A percentile compares a stretch with the other conserved stretches of the same genome.
These are phyloP conservation scores for Mycena vitilis DNA, from an alignment of 768 basidiomycete species.

Conservation along the genomic window DNA sequence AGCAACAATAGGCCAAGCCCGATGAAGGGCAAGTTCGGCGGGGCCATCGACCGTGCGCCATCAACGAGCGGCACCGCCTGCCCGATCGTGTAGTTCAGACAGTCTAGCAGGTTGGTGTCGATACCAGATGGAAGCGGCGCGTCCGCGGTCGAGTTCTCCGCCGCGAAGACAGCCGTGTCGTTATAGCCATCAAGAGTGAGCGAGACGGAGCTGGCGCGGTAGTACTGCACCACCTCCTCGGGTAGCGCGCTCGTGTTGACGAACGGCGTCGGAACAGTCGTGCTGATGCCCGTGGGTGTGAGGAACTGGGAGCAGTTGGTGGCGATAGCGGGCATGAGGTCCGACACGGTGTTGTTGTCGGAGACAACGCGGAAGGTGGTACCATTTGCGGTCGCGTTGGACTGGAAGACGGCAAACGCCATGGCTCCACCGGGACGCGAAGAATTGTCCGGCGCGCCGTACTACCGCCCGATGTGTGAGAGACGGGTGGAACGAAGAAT, in stretches of 20 bases:
- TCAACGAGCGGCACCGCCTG: too few species aligned
- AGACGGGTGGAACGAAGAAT: too few species aligned
- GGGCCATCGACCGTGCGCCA: too few species aligned
- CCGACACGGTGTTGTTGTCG: slow-evolving; percentile 57
- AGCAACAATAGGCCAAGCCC: too few species aligned
- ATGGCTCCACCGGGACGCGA: slow-evolving; percentile 61
- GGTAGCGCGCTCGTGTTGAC: slow-evolving; percentile 51
- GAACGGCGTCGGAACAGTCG: slow-evolving; percentile 39
- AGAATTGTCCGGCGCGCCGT: slow-evolving; percentile 55
- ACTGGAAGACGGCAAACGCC: slow-evolving; percentile 52
- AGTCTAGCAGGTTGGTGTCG: too few species aligned
- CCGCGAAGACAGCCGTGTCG: slow-evolving; percentile 58
- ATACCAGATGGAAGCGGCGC: too few species aligned
- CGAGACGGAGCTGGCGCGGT: slow-evolving; percentile 65
- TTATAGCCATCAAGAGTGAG: slow-evolving; percentile 72
- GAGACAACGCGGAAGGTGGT: slow-evolving; percentile 58
- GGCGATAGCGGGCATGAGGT: slow-evolving; percentile 51
- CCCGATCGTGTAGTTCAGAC: too few species aligned
- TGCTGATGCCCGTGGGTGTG: slow-evolving; percentile 41
- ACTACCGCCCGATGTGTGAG: slow-evolving; percentile 45
- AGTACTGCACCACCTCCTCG: slow-evolving; percentile 68
- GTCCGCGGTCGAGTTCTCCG: slow-evolving; percentile 40
- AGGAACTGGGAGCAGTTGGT: slow-evolving; percentile 55
- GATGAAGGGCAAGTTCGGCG: too few species aligned
- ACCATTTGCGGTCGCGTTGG: slow-evolving; percentile 45